Evolutionary conservation across 495 filamentous ascomycete genomes (phyloP), one percentile per base, ranked within the genome.

Genomic region (Bathelium albidoporum): DNA sequence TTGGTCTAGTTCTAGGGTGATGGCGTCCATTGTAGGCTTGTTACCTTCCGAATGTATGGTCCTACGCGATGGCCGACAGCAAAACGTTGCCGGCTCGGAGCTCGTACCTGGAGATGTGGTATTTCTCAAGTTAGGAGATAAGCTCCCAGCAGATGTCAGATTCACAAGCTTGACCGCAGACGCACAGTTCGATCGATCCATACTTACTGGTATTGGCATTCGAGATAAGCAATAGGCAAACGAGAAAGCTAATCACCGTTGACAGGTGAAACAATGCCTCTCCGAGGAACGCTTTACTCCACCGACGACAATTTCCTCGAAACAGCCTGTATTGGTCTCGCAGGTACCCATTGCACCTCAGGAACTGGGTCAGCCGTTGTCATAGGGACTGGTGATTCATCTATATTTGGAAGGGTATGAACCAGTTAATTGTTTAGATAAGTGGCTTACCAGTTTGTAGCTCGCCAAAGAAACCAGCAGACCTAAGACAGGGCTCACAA

Each of bases 71-170:
- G 88, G 89, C 1, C 80, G 82, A 49, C 78, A 81, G 14, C 72
- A 79, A 29, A 82, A 82, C 24, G 79, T 94, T 59, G 82, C 88
- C 22, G 88, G 89, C 55, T 79, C 82, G 28, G 83, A 90, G 52
- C 79, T 94, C 52, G 86, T 93, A 3, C 87, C 89, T n/a, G 91
- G 91, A 32, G 91, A 95, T 64, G 77, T 90, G 55, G 83, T 90
- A n/a, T 75, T 81, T 34, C 72, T 89, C n/a, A 78, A 81, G 59
- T 83, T 85, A 7, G 86, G 87, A 12, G 86, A 88, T 68, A 87
- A 87, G 16, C 79, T 89, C 49, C 87, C 87, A 5, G 87, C 87
- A 5, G 87, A 90, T 72, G 68, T 85, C 62, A 77, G 84, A 76
- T 70, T 73, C n/a, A 45, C 70, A 24, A 64, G 28, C 29, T 63